Base-by-base conservation (phyloP, 305 asterid species). In the Euphrasia arctica region DNA sequence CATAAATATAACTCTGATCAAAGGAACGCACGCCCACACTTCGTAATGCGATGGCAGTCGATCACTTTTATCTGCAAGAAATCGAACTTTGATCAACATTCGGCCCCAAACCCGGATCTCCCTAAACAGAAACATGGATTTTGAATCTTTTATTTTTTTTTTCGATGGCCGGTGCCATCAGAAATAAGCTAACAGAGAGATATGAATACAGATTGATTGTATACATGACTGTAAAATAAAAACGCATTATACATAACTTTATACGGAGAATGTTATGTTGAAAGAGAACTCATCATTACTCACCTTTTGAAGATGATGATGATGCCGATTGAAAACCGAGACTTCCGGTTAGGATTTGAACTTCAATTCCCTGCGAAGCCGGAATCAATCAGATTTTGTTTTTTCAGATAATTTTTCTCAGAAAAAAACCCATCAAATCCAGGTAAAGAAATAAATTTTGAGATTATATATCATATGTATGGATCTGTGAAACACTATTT, bases 41-140 rank as follows among this genome's bases (percentile, higher is more conserved):
- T 31, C 34, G 4, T 31, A 31, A 45, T 45, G 13, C 13, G 50
- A n/a, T 45, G 13, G 9, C 50, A 45, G 12, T 9, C 50, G n/a
- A 49, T n/a, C 54, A 49, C 25, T 18, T 52, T 72, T 76, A 68
- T 66, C 84, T 75, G 83, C 78, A 81, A 72, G 91, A 83, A 79
- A 78, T 71, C 71, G 65, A 79, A 77, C 74, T 70, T 54, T 22
- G 80, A 82, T 82, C 82, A 79, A 74, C 60, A 80, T 72, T 75
- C 43, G 75, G 47, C 43, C 45, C 56, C 72, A 74, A 69, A 67
- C 52, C 71, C 49, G 42, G 42, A 36, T 74, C 76, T 68, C 76
- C 52, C 55, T 69, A 62, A 76, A 72, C 64, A 78, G 64, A 76
- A 66, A 74, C 71, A 77, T 58, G 70, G 47, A 70, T 63, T 65